Conservation (phyloP, 2,329 filamentous ascomycete genomes). For the Cadophora malorum region DNA sequence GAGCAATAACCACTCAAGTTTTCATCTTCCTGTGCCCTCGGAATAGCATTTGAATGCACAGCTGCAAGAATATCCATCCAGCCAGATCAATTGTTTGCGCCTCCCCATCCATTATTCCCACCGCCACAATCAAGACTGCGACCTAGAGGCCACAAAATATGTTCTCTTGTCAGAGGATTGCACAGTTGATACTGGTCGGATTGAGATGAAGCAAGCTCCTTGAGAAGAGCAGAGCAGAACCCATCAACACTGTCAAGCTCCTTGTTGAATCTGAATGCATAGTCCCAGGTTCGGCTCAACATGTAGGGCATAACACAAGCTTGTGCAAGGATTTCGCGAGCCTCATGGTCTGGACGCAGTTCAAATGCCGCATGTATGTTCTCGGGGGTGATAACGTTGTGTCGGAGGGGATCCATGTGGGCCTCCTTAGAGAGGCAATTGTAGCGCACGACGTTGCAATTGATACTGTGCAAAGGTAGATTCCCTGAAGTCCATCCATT, state of each 20-base stretch:
- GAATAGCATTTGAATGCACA: too few species aligned
- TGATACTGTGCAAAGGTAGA: background rate
- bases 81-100: too few species aligned
- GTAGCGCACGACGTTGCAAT: background rate
- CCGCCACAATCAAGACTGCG: too few species aligned
- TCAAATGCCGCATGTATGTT: conserved; percentile 20
- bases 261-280: conserved; percentile 23
- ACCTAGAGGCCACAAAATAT: background rate
- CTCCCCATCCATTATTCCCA: too few species aligned
- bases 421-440: background rate
- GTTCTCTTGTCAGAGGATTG: background rate
- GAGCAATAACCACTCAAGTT: too few species aligned
- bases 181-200: background rate
- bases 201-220: background rate
- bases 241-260: conserved; percentile 9
- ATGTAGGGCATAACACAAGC: conserved; percentile 17
- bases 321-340: conserved; percentile 15
- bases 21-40: too few species aligned
- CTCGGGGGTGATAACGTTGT: background rate
- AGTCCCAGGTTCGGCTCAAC: background rate
- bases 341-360: conserved; percentile 12
- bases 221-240: background rate
- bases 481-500: background rate
- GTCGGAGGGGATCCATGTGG: background rate
- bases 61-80: too few species aligned